Conservation (phyloP, 2,329 filamentous ascomycete genomes). For the Aspergillus calidoustus region DNA sequence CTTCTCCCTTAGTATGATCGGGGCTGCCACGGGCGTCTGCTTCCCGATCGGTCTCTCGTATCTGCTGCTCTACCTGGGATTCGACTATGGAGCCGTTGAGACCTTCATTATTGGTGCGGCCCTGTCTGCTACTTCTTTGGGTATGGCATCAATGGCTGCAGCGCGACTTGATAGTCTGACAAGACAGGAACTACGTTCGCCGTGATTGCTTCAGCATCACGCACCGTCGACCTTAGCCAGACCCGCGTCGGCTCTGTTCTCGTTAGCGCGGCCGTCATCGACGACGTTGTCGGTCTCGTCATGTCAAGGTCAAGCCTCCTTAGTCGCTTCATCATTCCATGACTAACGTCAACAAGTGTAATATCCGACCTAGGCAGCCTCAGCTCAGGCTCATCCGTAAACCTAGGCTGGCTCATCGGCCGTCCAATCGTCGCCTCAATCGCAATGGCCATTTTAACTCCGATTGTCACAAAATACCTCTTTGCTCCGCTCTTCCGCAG, state of each 20-base stretch:
- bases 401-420: slow-evolving; percentile 45
- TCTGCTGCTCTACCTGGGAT: slow-evolving; percentile 49
- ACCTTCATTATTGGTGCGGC: slow-evolving; percentile 39
- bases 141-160: slow-evolving; percentile 10
- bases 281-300: slow-evolving; percentile 53
- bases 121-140: slow-evolving; percentile 37
- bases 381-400: slow-evolving; percentile 23
- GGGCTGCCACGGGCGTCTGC: slow-evolving; percentile 51
- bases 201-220: slow-evolving; percentile 35
- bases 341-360: slow-evolving; percentile 29
- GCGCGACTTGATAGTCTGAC: not conserved
- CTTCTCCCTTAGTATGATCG: slow-evolving; percentile 47
- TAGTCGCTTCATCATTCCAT: not conserved
- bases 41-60: slow-evolving; percentile 54
- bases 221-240: slow-evolving; percentile 46
- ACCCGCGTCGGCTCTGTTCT: slow-evolving; percentile 52
- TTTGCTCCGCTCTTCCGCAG: slow-evolving; percentile 45
- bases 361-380: slow-evolving; percentile 37
- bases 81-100: slow-evolving; percentile 45
- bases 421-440: slow-evolving; percentile 45
- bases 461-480: slow-evolving; percentile 43
- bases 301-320: slow-evolving; percentile 30
- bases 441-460: slow-evolving; percentile 41
- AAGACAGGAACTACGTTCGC: slow-evolving; percentile 35
- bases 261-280: slow-evolving; percentile 53